phyloP scores from a whole-genome alignment of 163 green algal species.

The Smithsoniella earleae region DNA sequence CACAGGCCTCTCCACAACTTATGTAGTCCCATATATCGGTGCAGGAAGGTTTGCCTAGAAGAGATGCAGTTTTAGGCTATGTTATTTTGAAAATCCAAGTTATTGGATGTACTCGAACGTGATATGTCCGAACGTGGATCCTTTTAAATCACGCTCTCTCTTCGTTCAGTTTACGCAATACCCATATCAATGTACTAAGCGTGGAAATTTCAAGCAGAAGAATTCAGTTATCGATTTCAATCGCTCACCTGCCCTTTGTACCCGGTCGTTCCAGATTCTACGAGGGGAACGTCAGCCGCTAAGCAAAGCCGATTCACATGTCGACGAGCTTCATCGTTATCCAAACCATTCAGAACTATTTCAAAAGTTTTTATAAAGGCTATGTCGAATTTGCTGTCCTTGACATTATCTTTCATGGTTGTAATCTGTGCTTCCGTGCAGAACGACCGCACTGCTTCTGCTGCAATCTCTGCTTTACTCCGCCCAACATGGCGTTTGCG shows the following conservation, averaged over 20 bases:
- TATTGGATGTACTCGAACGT: too few species aligned
- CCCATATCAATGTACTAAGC: too few species aligned
- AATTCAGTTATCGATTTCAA: too few species aligned
- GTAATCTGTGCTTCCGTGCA: constrained; percentile 45
- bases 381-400: constrained; percentile 67
- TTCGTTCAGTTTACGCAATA: too few species aligned
- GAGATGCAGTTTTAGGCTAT: too few species aligned
- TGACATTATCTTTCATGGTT: constrained; percentile 70
- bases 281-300: constrained; percentile 70
- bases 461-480: constrained; percentile 80
- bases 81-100: too few species aligned
- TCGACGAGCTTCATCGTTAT: constrained; percentile 90
- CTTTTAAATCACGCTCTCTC: too few species aligned
- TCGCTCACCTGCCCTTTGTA: constrained; percentile 75
- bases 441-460: constrained; percentile 56
- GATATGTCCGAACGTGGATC: too few species aligned
- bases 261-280: constrained; percentile 89
- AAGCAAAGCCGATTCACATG: constrained; percentile 95
- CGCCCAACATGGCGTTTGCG: constrained; percentile 82
- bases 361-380: constrained; percentile 85
- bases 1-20: too few species aligned
- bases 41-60: too few species aligned
- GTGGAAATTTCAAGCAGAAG: too few species aligned
- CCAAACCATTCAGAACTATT: constrained; percentile 93
- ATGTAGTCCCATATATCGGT: too few species aligned